A percentile compares a stretch with the other conserved stretches of the same genome.
These are phyloP conservation scores for Globisporangium splendens DNA, from an alignment of 352 stramenopile genomes.

Conservation along the genomic window DNA sequence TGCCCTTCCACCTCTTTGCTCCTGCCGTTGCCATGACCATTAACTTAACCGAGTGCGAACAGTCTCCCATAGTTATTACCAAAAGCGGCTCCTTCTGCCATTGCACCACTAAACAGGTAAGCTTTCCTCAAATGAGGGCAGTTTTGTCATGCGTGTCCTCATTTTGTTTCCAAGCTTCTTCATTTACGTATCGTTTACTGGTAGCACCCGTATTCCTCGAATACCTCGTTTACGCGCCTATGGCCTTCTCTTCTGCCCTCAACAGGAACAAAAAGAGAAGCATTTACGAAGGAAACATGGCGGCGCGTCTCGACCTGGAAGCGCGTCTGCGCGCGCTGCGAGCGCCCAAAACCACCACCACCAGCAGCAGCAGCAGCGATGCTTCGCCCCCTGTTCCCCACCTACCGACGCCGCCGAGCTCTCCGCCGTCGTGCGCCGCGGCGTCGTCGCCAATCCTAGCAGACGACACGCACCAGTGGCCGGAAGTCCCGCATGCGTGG, in stretches of 20 bases:
- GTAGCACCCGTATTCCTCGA: too few species aligned
- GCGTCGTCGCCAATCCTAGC: not conserved
- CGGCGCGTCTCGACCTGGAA: slow-evolving; percentile 49
- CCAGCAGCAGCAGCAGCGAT: not conserved
- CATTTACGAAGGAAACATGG: slow-evolving; percentile 10
- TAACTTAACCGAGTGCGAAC: not conserved
- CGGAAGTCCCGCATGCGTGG: slow-evolving; percentile 10
- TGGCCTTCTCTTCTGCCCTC: too few species aligned
- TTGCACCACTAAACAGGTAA: not conserved
- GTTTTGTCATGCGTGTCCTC: not conserved
- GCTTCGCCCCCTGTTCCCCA: slow-evolving; percentile 4
- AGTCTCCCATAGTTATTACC: not conserved
- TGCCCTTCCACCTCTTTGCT: slow-evolving; percentile 5
- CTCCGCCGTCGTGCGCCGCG: not conserved
- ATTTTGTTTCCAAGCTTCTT: not conserved
- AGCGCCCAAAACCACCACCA: slow-evolving; percentile 17
- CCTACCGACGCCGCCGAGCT: slow-evolving; percentile 23
- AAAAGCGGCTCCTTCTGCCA: not conserved
- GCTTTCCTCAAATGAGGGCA: not conserved
- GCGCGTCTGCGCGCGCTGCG: slow-evolving; percentile 55
- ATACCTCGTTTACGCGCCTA: too few species aligned
- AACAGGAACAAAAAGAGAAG: not conserved
- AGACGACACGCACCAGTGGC: slow-evolving; percentile 5
- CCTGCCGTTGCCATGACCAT: not conserved
- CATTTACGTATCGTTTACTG: not conserved